phyloP scores from a whole-genome alignment of 129 eudicot species.

The Pseudognaphalium luteoalbum region DNA sequence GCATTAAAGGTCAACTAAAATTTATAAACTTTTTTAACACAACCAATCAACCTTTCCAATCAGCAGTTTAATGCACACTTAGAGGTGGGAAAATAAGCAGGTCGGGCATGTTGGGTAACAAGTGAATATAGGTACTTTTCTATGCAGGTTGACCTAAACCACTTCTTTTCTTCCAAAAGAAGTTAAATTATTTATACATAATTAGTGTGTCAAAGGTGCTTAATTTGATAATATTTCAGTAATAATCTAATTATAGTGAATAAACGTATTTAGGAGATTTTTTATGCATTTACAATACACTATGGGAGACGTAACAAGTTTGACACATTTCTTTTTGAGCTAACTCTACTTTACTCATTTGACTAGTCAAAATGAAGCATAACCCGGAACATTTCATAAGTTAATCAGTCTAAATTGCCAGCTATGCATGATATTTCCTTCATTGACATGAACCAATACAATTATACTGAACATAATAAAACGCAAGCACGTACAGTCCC shows the following conservation, averaged over 20 bases:
- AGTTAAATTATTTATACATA: neutral
- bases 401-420: neutral
- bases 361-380: neutral
- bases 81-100: neutral
- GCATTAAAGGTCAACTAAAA: slow-evolving; percentile 23
- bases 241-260: neutral
- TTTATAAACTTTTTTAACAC: neutral
- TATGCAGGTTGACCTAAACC: neutral
- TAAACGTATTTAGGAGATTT: neutral
- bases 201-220: neutral
- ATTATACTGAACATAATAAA: neutral
- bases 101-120: neutral
- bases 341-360: neutral
- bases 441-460: neutral
- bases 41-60: neutral
- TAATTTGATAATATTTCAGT: neutral
- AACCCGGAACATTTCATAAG: neutral
- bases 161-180: neutral
- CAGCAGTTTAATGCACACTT: neutral
- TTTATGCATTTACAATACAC: neutral
- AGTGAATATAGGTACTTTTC: neutral
- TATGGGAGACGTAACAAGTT: neutral
- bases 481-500: slow-evolving; percentile 74
- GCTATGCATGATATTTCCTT: neutral
- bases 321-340: neutral